Base-by-base conservation (phyloP, 768 basidiomycete species). In the Mycena polygramma region DNA sequence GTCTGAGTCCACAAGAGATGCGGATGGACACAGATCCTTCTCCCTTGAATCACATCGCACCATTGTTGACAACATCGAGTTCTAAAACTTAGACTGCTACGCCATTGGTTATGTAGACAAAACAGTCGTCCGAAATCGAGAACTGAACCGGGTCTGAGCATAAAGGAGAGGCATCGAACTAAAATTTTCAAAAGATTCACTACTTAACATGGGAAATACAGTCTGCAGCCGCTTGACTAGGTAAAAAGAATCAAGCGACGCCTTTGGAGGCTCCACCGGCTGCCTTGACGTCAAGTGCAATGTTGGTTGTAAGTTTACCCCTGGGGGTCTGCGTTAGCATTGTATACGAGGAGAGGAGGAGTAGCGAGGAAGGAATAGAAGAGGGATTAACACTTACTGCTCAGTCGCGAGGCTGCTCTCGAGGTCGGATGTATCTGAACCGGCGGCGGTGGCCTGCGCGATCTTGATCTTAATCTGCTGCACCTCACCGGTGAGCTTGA, bases 401-500 rank as follows among this genome's bases (percentile, higher is more conserved):
- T 83, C 81, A 26, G 60, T 75, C 1, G 66, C 57, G 17, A 83
- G 63, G 36, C 75, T 67, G 41, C 60, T 43, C 74, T 82, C 75
- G 51, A 81, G 65, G 41, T 59, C 57, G 0, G 78, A 66, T 13
- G 82, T 83, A 62, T 77, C 76, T 7, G 66, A 36, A 48, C 81
- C 81, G 2, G 65, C 66, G 10, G 83, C 83, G 62, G 78, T 51
- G 2, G 81, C 81, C 64, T 81, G 76, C 15, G 82, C 83, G 63
- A 83, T 78, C 80, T 75, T 78, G 75, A 81, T 82, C 71, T 80
- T 77, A 35, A 80, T 67, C 48, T 72, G 77, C 72, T 82, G 81
- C 30, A 78, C 75, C 62, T 79, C 77, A 22, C 79, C 83, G 60
- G 82, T 82, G 62, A 84, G 77, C 76, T 84, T 84, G 35, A 84